Conservation (phyloP, 106 monocot genomes). For the Posidonia australis region DNA sequence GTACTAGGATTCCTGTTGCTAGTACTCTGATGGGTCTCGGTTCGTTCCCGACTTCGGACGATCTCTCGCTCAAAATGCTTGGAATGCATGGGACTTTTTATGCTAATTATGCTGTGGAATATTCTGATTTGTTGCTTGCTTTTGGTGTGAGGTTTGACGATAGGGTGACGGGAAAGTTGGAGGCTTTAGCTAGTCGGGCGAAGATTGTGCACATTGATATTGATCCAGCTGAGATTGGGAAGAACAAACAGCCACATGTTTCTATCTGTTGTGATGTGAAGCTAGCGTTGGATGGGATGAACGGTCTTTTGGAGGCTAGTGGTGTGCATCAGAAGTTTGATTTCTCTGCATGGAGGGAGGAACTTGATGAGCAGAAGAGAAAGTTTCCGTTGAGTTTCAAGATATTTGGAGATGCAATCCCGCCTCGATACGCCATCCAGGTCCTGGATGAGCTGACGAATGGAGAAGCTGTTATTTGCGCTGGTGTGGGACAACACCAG, state of each 20-base stretch:
- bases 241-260: conserved; percentile 87
- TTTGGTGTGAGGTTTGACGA: conserved; percentile 95
- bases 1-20: conserved; percentile 72
- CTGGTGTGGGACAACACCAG: conserved; percentile 95
- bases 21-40: conserved; percentile 94
- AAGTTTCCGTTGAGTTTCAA: conserved; percentile 53
- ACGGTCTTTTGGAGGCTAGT: conserved; percentile 29
- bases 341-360: conserved; percentile 59
- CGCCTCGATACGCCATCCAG: conserved; percentile 77
- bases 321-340: conserved; percentile 24
- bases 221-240: conserved; percentile 89
- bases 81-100: conserved; percentile 93
- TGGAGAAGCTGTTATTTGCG: conserved; percentile 69
- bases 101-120: conserved; percentile 78
- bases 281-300: conserved; percentile 49
- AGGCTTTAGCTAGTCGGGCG: conserved; percentile 78
- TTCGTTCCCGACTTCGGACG: conserved; percentile 32
- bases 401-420: conserved; percentile 53
- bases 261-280: conserved; percentile 81
- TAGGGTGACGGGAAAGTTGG: conserved; percentile 78
- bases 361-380: conserved; percentile 58
- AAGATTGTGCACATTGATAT: conserved; percentile 96
- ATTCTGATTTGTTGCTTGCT: conserved; percentile 72
- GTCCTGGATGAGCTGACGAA: conserved; percentile 66
- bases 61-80: conserved; percentile 73